Evolutionary conservation across 352 stramenopile species (phyloP), one percentile per base, ranked within the genome.

Genomic region (Pythium phragmitis): DNA sequence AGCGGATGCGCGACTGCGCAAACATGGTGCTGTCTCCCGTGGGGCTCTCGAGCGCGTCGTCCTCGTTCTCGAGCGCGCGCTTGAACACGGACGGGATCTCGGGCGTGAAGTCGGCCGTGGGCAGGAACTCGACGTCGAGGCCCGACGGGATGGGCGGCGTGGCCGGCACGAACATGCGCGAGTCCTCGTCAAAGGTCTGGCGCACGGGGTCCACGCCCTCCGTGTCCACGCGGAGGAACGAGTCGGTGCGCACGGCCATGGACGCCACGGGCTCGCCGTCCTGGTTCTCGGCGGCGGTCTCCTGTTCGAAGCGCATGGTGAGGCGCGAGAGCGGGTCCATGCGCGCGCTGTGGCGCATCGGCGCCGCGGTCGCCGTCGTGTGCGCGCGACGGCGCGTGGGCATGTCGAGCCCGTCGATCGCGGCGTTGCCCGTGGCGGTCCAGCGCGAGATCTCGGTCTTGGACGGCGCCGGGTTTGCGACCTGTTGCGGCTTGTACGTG

Each of bases 161-260:
- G 28, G 55, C 74, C 1, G 74, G 69, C 37, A 79, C 63, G 11
- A 84, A 74, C 54, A 72, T 67, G 53, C 65, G 54, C 63, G 49
- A 70, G 19, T 69, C 51, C 17, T 82, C 74, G 26, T 85, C 76
- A 16, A 83, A 65, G 33, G 78, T 82, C 51, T 77, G 68, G 17
- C 76, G 65, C 42, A 76, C 65, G 2, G 76, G 74, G 57, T 87
- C 78, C 26, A 46, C 69, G 9, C 42, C 68, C 33, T 87, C 68
- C 54, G 78, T 87, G 70, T 87, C 78, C 2, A 82, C 67, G 39
- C 77, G 67, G 8, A 87, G 52, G 53, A 87, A 85, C 58, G 78
- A 87, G 57, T 78, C 75, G 47, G 64, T 63, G 59, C 80, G 56
- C 7, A 65, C 53, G 12, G 69, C 54, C 37, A 65, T 71, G 28